Evolutionary conservation across 176 grass and related monocot species (phyloP), one percentile per base, ranked within the genome.

Genomic region (Bonia amplexicaulis): DNA sequence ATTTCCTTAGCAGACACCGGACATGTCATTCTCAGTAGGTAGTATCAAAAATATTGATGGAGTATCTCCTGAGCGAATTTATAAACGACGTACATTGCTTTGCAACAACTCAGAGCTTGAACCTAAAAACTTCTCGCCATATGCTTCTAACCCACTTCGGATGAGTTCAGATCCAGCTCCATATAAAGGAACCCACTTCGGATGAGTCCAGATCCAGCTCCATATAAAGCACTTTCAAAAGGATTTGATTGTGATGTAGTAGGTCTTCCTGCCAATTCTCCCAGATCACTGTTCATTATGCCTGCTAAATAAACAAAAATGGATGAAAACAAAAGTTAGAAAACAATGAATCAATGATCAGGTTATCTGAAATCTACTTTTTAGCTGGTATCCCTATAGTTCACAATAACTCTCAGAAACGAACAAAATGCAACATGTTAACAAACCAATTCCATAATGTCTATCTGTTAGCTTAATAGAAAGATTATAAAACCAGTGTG

Each of bases 31-130:
- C n/a, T n/a, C n/a, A n/a, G n/a, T n/a, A n/a, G n/a, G n/a, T n/a
- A n/a, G n/a, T n/a, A n/a, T n/a, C n/a, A n/a, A n/a, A n/a, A 16
- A 53, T 13, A 42, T 13, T 8, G 41, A 46, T 22, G 20, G 68
- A 6, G 29, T 47, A 51, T n/a, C 22, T 25, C 45, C 12, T 52
- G 12, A 31, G 66, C 14, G 65, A 81, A 81, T 55, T 23, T 53
- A 27, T 1, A 13, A 2, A 22, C 9, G 4, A 73, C 81, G 83
- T 89, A 97, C 90, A 88, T 97, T 97, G 87, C 69, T 97, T 74
- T 97, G 92, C 84, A 90, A 86, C 84, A 97, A 97, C 70, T 94
- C 92, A 19, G 90, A 97, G 58, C 91, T 90, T 65, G 92, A 97
- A 83, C 91, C 88, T 35, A 93, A 76, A 70, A 91, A 79, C 44